phyloP scores from a whole-genome alignment of 2,329 filamentous ascomycete genomes.

The Calonectria montana region DNA sequence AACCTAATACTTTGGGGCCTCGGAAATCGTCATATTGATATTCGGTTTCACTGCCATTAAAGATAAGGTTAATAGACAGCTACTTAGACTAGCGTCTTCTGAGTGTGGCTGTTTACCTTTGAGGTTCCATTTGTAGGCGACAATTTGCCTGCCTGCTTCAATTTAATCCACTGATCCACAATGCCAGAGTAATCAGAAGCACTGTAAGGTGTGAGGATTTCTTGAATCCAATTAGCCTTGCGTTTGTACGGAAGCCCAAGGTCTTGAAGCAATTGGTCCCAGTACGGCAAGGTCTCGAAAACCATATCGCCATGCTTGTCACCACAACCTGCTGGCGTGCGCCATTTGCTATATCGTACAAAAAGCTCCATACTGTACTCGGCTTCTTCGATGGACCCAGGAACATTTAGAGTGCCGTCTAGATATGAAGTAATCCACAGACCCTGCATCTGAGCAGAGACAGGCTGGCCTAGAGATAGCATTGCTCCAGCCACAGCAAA shows the following conservation, averaged over 20 bases:
- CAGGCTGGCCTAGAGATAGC: constrained; percentile 50
- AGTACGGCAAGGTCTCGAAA: constrained; percentile 78
- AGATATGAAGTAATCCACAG: background rate
- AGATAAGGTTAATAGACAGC: background rate
- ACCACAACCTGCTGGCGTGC: constrained; percentile 74
- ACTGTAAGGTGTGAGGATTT: background rate
- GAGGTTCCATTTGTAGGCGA: background rate
- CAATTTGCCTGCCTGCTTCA: background rate
- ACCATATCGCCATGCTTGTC: constrained; percentile 73
- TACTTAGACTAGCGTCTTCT: background rate
- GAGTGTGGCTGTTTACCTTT: background rate
- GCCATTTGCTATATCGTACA: constrained; percentile 74
- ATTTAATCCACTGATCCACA: background rate
- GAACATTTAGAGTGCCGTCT: background rate
- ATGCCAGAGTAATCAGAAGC: background rate
- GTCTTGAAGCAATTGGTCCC: constrained; percentile 74
- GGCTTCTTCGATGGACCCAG: constrained; percentile 40
- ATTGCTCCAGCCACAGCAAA: constrained; percentile 58
- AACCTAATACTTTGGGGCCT: no score
- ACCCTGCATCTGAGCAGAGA: background rate
- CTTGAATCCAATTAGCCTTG: constrained; percentile 52
- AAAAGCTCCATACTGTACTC: constrained; percentile 68
- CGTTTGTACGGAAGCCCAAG: constrained; percentile 60
- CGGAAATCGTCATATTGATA: no score
- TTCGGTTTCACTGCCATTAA: accelerated